Evolutionary conservation across 768 basidiomycete genomes (phyloP), one percentile per base, ranked within the genome.

Genomic region (Mycena metata): DNA sequence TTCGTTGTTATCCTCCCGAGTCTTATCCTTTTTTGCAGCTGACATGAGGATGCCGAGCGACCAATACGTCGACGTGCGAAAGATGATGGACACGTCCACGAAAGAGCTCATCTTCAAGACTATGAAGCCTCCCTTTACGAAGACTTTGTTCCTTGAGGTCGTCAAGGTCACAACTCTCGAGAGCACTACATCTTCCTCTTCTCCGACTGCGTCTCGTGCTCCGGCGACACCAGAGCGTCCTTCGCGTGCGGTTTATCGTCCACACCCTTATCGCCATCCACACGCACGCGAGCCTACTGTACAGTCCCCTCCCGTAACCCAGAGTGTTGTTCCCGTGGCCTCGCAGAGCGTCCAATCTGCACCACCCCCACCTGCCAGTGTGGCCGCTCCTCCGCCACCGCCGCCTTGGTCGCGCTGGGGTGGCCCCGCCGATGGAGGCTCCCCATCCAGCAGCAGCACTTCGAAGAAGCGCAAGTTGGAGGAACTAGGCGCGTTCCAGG

Each of bases 111-210:
- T 94, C 36, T 90, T 89, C 78, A 90, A 87, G 81, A 88, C 88
- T 72, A 79, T 94, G 76, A 82, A 85, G 6, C 85, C 84, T 0
- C 91, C 93, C 0, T 87, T 86, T 66, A 87, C 83, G 5, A 87
- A 85, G 66, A 93, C 92, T 1, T 73, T 94, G 6, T 92, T 93
- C 74, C 89, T 94, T 10, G 92, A 95, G 54, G 87, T 95, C 17
- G 84, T 92, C 59, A 80, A 81, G 43, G 82, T 83, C 58, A 52
- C 60, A 9, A 62, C 50, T 21, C 16, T 45, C n/a, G 66, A 67
- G 15, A 54, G 42, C n/a, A 57, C 16, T 23, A 36, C 55, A 26
- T 62, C 60, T 16, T 55, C 52, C 10, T 54, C 58, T 26, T 62
- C 60, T n/a, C 47, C 52, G 5, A 45, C 58, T 26, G 17, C 16